These are phyloP conservation scores for Nemania diffusa DNA, from an alignment of 2,329 filamentous ascomycete genomes.

Conservation along the genomic window DNA sequence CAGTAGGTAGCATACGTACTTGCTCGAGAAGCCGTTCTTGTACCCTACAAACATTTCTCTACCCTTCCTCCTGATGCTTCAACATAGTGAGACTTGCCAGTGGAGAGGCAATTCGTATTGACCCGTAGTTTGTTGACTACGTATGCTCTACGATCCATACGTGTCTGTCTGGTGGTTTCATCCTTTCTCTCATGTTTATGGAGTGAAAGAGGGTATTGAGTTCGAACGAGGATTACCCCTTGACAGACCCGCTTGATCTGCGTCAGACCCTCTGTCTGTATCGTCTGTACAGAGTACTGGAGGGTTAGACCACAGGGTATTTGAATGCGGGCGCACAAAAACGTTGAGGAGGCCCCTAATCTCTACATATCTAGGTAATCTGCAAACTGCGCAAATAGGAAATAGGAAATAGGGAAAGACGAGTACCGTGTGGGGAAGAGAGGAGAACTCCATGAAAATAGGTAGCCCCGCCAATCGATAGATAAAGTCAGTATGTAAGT, in stretches of 20 bases:
- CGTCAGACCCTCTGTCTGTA: conserved; percentile 14
- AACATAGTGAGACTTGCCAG: conserved; percentile 2
- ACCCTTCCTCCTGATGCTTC: neutral
- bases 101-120: neutral
- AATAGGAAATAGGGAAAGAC: neutral
- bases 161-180: conserved; percentile 24
- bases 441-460: neutral
- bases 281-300: conserved; percentile 9
- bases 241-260: conserved; percentile 24
- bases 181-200: neutral
- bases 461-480: neutral
- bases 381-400: neutral
- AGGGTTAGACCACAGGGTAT: neutral
- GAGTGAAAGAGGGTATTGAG: conserved; percentile 3
- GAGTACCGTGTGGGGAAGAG: conserved; percentile 6
- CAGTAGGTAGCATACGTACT: neutral
- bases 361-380: conserved; percentile 6
- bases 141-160: conserved; percentile 3
- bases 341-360: conserved; percentile 32
- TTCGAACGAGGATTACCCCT: conserved; percentile 17
- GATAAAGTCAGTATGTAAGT: conserved; percentile 1
- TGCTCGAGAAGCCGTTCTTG: conserved; percentile 13
- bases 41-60: conserved; percentile 8
- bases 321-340: conserved; percentile 25
- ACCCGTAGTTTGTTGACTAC: neutral